Evolutionary conservation across 179 eudicot genomes (phyloP), one percentile per base, ranked within the genome.

Genomic region (Beta lomatogona): DNA sequence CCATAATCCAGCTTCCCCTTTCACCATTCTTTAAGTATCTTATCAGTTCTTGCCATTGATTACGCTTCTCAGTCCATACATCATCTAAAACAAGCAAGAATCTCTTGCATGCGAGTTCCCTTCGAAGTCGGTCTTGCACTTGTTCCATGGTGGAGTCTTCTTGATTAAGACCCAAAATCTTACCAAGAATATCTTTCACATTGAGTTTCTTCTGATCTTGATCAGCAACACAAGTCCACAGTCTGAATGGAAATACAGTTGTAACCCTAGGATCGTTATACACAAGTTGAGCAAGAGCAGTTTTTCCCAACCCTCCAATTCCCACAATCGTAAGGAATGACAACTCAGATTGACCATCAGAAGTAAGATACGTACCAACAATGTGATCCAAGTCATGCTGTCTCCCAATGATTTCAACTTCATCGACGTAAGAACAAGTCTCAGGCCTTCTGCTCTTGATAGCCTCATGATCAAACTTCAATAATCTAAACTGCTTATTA

Each of bases 41-140:
- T 4, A 5, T 36, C 22, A 79, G 44, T 22, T 55, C 18, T 3
- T 11, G 68, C 75, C 64, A 55, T 6, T 36, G n/a, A 36, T 69
- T 54, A 44, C 65, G 31, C 14, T n/a, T 12, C 6, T 69, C 81
- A 0, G 28, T 55, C 81, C 81, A 79, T 11, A 69, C 63, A 44
- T 79, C 81, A 21, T 79, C 81, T 12, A 79, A 69, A 44, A 79
- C 67, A 69, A 78, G 71, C 75, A 78, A 78, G 48, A 25, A 78
- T 11, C 21, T 71, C 2, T 54, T 54, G 9, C 73, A 65, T 31
- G 36, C 36, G 36, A 78, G 18, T 12, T 1, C 5, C 14, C 57
- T 13, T 11, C 19, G 11, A 25, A 79, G 28, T 21, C 21, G 55
- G n/a, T 36, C 1, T 41, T 67, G 48, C 13, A 67, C 71, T n/a